These are phyloP conservation scores for Malus asiatica DNA, from an alignment of 306 rosid species.

Conservation along the genomic window DNA sequence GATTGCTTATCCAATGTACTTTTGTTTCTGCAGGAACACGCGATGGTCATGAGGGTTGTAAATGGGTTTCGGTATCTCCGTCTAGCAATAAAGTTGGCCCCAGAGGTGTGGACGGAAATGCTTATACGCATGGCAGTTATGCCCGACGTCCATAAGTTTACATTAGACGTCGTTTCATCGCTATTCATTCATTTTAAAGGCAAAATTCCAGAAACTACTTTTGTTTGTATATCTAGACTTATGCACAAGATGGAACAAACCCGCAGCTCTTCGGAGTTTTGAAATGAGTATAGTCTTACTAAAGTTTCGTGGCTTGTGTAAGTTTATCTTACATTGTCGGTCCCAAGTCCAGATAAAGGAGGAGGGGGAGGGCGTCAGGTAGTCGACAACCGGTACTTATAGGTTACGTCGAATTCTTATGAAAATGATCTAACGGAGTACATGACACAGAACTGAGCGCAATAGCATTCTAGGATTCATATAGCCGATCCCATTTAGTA, in stretches of 20 bases:
- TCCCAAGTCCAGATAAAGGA: too few species aligned
- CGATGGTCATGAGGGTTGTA: slow-evolving; percentile 45
- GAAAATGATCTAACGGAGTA: too few species aligned
- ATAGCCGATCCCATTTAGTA: too few species aligned
- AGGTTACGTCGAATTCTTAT: too few species aligned
- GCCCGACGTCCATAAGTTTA: slow-evolving; percentile 74
- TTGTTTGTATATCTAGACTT: slow-evolving; percentile 64
- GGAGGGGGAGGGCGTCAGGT: too few species aligned
- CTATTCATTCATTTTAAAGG: slow-evolving; percentile 41
- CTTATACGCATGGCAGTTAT: slow-evolving; percentile 58
- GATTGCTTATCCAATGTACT: neutral
- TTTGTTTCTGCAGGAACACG: slow-evolving; percentile 44
- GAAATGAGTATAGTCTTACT: neutral
- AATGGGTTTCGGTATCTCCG: slow-evolving; percentile 50
- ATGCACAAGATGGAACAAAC: slow-evolving; percentile 48
- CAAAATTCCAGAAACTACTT: slow-evolving; percentile 45
- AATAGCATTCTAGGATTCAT: too few species aligned
- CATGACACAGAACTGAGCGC: too few species aligned
- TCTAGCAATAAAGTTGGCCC: slow-evolving; percentile 70
- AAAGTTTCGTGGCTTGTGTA: neutral
- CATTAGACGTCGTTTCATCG: slow-evolving; percentile 55
- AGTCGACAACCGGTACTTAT: too few species aligned
- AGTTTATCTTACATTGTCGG: too few species aligned
- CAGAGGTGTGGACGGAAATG: slow-evolving; percentile 77
- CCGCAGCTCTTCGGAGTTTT: slow-evolving; percentile 8